Evolutionary conservation across 2,329 filamentous ascomycete genomes (phyloP).

Genomic region (Apiospora aurea): DNA sequence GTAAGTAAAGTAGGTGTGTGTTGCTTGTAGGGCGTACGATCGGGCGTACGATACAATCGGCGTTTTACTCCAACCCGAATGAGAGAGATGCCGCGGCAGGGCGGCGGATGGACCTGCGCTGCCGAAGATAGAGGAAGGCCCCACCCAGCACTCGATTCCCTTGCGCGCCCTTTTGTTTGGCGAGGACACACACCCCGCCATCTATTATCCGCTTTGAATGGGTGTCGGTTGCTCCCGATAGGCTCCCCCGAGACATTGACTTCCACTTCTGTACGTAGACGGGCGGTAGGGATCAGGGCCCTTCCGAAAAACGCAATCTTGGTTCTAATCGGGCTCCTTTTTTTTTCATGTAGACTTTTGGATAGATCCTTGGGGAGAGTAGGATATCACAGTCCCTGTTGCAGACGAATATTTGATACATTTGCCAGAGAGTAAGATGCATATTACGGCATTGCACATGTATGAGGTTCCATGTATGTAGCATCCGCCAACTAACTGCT

Average conservation of each 20-base stretch:
- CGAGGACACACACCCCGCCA: conserved; percentile 1
- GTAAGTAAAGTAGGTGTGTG: neutral
- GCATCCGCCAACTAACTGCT: neutral
- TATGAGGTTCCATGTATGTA: neutral
- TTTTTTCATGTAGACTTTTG: neutral
- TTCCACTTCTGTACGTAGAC: conserved; percentile 8
- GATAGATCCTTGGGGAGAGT: neutral
- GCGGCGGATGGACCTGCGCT: neutral
- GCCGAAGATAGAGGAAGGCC: neutral
- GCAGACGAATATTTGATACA: neutral
- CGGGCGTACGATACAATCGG: neutral
- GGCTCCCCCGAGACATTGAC: neutral
- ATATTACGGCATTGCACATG: neutral
- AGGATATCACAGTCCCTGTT: neutral
- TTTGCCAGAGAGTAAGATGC: neutral
- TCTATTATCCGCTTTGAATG: neutral
- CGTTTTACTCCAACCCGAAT: neutral
- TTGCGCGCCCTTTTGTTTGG: neutral
- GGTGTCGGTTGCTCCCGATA: conserved; percentile 4
- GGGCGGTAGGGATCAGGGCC: conserved; percentile 5
- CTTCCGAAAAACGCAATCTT: neutral
- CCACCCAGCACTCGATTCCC: neutral
- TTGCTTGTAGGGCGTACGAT: neutral
- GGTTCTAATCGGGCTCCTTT: neutral
- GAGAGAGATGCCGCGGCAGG: neutral